Evolutionary conservation across 2,329 filamentous ascomycete genomes (phyloP), one percentile per base, ranked within the genome.

Genomic region (Penicillium sp.): DNA sequence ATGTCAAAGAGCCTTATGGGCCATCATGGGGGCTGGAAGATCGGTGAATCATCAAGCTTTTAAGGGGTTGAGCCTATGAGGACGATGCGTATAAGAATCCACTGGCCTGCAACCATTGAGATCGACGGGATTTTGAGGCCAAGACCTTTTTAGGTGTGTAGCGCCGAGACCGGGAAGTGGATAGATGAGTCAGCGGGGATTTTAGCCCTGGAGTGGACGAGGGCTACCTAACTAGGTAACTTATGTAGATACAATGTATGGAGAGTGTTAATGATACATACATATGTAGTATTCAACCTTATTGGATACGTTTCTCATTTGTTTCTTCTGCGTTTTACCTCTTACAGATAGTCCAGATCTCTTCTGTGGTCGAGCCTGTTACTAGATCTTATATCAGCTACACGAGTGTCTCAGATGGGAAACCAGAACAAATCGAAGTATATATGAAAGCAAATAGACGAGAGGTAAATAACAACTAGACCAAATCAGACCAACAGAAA

Each of bases 41-140:
- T 45, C 21, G 8, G 35, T 49, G 42, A 49, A 45, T 49, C 47
- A 49, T 49, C 41, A 49, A 21, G 19, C 10, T 34, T 38, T 45
- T 39, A 13, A 15, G 15, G 34, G 7, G 13, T 5, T 15, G 13
- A 33, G 47, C 47, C 40, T 34, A 49, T 49, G 4, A n/a, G 37
- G 33, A 35, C 7, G 19, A 22, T 32, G 19, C 24, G 12, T 12
- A 24, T 15, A n/a, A 15, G 7, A 39, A 12, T 13, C 40, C 47
- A 40, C 41, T 39, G 29, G 21, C 4, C 15, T 3, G 5, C 21
- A 31, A 22, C 47, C 46, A 49, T 15, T 38, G 24, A 44, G 15
- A 32, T 45, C 12, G 29, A 39, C 17, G 35, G 21, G 34, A 26
- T 43, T 28, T 28, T 6, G 12, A 32, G 22, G n/a, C 37, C 37